Percentiles rank a stretch among this genome's conserved stretches.
phyloP scores from a whole-genome alignment of 129 eudicot species.

The Flaveria trinervia region DNA sequence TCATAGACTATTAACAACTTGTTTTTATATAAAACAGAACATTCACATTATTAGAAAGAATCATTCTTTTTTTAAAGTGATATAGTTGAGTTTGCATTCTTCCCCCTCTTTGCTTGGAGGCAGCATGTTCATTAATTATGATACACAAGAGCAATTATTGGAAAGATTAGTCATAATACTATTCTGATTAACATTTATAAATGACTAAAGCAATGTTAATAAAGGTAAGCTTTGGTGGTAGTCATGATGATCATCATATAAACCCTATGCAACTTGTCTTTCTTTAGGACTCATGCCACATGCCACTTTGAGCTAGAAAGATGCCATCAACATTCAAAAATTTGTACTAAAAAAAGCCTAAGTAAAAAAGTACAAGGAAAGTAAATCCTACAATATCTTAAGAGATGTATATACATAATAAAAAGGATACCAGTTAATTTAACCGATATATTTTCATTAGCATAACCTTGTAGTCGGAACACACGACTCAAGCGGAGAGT shows the following conservation, averaged over 20 bases:
- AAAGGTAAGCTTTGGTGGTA: constrained; percentile 27
- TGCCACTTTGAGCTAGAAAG: constrained; percentile 16
- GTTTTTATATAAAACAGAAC: not conserved
- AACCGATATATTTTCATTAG: too few species aligned
- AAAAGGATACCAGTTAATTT: too few species aligned
- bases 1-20: not conserved
- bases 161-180: constrained; percentile 8
- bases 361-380: not conserved
- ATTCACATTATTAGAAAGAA: not conserved
- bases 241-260: constrained; percentile 25
- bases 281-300: constrained; percentile 29
- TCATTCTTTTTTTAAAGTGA: not conserved
- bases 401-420: not conserved
- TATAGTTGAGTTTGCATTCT: not conserved
- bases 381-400: not conserved
- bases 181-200: constrained; percentile 9
- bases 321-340: not conserved
- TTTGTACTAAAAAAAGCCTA: not conserved
- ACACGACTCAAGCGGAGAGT: too few species aligned
- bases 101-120: constrained; percentile 7
- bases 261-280: constrained; percentile 19
- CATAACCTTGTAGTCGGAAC: not conserved
- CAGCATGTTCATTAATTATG: constrained; percentile 22
- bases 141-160: constrained; percentile 17
- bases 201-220: constrained; percentile 12